Conservation (phyloP, 2,329 filamentous ascomycete species). For the Magnaporthiopsis incrustans region DNA sequence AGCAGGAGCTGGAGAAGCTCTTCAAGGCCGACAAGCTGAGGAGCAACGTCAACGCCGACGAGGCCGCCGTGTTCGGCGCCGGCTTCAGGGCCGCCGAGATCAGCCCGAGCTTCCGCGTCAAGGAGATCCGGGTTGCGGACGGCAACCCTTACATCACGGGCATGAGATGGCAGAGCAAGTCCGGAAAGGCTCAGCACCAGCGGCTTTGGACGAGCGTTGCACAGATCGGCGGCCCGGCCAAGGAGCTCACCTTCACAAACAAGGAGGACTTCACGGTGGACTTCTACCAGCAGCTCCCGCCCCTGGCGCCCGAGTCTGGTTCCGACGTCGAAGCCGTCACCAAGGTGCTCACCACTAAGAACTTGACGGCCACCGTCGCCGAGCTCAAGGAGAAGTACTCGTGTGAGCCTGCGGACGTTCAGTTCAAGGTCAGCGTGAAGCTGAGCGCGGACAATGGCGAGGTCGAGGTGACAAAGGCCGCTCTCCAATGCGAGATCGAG, state of each 20-base stretch:
- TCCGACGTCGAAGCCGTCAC: constrained; percentile 51
- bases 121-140: constrained; percentile 86
- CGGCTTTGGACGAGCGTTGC: constrained; percentile 76
- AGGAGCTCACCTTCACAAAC: constrained; percentile 79
- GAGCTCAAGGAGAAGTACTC: constrained; percentile 71
- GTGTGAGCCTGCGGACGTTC: constrained; percentile 69
- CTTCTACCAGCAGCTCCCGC: constrained; percentile 66
- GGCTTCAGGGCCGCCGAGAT: constrained; percentile 89
- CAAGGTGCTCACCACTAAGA: constrained; percentile 65
- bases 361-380: constrained; percentile 76
- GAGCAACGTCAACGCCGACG: constrained; percentile 93
- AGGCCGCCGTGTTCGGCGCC: constrained; percentile 91
- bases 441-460: constrained; percentile 68
- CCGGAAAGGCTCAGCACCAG: constrained; percentile 66
- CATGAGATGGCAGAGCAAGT: constrained; percentile 64
- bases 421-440: constrained; percentile 69
- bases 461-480: constrained; percentile 68
- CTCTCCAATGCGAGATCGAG: constrained; percentile 79
- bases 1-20: constrained; percentile 74
- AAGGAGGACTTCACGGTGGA: constrained; percentile 71
- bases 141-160: constrained; percentile 64
- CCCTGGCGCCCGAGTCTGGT: constrained; percentile 12
- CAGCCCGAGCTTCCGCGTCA: constrained; percentile 93
- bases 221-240: constrained; percentile 63
- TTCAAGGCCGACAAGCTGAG: constrained; percentile 70